Evolutionary conservation across 2,329 filamentous ascomycete species (phyloP), one percentile per base, ranked within the genome.

Genomic region (Scedosporium dehoogii): DNA sequence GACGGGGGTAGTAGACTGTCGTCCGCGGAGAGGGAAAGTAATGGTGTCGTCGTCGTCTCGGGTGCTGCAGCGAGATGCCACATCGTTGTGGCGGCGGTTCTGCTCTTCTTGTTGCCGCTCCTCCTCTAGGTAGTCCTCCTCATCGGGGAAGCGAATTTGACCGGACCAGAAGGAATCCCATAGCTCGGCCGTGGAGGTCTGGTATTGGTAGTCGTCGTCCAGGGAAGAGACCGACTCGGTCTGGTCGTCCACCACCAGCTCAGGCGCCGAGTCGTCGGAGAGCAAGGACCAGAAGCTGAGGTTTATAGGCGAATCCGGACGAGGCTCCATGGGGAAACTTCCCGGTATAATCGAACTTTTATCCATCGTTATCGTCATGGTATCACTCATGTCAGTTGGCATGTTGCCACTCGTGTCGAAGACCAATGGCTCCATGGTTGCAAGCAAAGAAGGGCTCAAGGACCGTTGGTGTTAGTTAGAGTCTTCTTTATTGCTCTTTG

Each of bases 151-250:
- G 1, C 46, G 18, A 6, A 55, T 38, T 16, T 56, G 53, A 18
- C 59, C 64, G 41, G 63, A 29, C 80, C 79, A 82, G 67, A 82
- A 84, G 61, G 72, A 78, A 67, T 83, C 78, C 80, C 81, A 84
- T 2, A 81, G 68, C 66, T 80, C 76, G 27, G 74, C 69, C 4
- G 74, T 73, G 38, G 79, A 74, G 21, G 74, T 68, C 62, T 79
- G 76, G 64, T 81, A 78, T 64, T 79, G 76, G 62, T 76, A 76
- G 66, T 83, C 80, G 21, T 84, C 81, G 73, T 62, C 61, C 38
- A 23, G 18, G 53, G 56, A 59, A 33, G 61, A 62, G 16, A 58
- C 55, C 14, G 55, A 58, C n/a, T 62, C 61, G 16, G 61, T 18
- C 16, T 33, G 55, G 53, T 62, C 61, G 27, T 62, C 61, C 33